Evolutionary conservation across 768 basidiomycete genomes (phyloP).

Genomic region (Lactifluus hygrophoroides): DNA sequence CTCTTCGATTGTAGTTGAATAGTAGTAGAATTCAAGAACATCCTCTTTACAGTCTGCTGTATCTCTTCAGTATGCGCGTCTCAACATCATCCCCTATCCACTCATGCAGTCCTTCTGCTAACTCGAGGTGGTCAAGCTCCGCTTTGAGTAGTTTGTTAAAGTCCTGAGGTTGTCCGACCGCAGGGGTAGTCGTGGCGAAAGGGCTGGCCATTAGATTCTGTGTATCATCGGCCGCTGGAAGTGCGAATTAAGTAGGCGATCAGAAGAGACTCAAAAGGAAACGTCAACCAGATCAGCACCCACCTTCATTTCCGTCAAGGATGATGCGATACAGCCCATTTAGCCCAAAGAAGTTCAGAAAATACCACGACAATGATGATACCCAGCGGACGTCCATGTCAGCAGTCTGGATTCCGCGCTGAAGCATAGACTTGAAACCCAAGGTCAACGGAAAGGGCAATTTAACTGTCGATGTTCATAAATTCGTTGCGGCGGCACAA

Average conservation of each 20-base stretch:
- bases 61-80: constrained; percentile 65
- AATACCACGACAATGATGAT: constrained; percentile 98
- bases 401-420: constrained; percentile 88
- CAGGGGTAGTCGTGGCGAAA: constrained; percentile 45
- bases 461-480: constrained; percentile 54
- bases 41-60: constrained; percentile 46
- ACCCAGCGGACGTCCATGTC: constrained; percentile 99
- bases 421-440: constrained; percentile 97
- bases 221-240: constrained; percentile 67
- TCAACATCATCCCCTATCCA: constrained; percentile 84
- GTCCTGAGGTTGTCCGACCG: constrained; percentile 62
- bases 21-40: neutral
- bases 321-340: constrained; percentile 93
- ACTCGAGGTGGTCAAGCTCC: constrained; percentile 87
- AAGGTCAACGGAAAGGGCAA: constrained; percentile 94
- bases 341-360: constrained; percentile 96
- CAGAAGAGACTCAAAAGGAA: constrained; percentile 4
- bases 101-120: constrained; percentile 75
- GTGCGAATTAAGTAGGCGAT: constrained; percentile 15
- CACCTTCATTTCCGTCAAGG: constrained; percentile 84
- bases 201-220: constrained; percentile 66
- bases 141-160: constrained; percentile 83
- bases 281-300: constrained; percentile 26
- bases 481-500: neutral
- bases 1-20: constrained; percentile 1